Evolutionary conservation across 2,329 filamentous ascomycete genomes (phyloP).

Genomic region (Cladosporium sp.): DNA sequence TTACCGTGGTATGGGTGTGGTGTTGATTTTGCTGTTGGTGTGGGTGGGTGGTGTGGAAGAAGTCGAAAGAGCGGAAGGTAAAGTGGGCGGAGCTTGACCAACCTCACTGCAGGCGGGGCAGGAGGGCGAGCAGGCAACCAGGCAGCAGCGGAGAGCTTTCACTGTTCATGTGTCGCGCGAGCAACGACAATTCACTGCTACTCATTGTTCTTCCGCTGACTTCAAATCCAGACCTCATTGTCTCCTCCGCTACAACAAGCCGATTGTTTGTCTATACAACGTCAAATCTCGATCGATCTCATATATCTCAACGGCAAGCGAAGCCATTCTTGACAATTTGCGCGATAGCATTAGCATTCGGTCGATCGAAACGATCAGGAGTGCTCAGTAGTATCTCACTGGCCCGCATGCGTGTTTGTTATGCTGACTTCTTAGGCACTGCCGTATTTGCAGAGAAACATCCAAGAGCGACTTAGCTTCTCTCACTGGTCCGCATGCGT

Average conservation of each 20-base stretch:
- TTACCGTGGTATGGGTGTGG: neutral
- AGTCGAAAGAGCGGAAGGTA: neutral
- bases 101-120: neutral
- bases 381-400: neutral
- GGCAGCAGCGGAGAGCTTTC: neutral
- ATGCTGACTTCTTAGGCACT: neutral
- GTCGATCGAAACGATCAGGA: neutral
- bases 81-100: neutral
- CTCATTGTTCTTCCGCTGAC: neutral
- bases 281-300: neutral
- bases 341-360: neutral
- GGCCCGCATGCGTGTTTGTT: neutral
- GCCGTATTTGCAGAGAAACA: neutral
- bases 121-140: neutral
- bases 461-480: neutral
- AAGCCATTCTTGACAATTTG: neutral
- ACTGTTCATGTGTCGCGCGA: neutral
- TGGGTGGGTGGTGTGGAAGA: neutral
- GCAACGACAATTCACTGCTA: neutral
- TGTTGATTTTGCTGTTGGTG: neutral
- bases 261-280: neutral
- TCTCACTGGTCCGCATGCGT: neutral
- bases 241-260: neutral
- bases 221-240: neutral
- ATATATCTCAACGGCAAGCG: neutral